These are phyloP conservation scores for Aspergillus sp. DNA, from an alignment of 2,329 filamentous ascomycete species.

Conservation along the genomic window DNA sequence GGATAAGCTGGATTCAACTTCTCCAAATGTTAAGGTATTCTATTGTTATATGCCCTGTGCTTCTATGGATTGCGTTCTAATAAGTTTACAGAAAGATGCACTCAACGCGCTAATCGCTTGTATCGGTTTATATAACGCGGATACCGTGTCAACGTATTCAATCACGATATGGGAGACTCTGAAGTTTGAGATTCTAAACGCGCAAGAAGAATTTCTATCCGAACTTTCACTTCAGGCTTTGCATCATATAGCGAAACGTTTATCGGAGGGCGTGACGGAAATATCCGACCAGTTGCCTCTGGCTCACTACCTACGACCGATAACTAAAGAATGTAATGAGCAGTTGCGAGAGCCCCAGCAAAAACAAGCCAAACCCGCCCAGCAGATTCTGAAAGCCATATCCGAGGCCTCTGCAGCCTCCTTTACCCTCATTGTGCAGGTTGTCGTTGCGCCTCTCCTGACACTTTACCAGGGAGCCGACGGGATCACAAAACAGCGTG, in stretches of 20 bases:
- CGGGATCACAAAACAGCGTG: conserved; percentile 62
- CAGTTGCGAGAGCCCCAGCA: conserved; percentile 68
- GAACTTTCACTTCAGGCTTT: conserved; percentile 58
- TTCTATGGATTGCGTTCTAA: conserved; percentile 16
- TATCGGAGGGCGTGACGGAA: conserved; percentile 48
- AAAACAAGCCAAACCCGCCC: conserved; percentile 65
- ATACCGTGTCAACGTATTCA: conserved; percentile 61
- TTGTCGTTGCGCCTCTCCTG: conserved; percentile 58
- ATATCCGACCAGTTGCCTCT: conserved; percentile 44
- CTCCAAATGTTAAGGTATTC: conserved; percentile 63
- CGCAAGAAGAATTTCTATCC: conserved; percentile 65
- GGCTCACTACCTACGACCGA: conserved; percentile 58
- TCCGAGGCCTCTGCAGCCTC: conserved; percentile 56
- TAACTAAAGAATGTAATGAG: conserved; percentile 67
- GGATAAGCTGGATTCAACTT: conserved; percentile 69
- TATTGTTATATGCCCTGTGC: neutral
- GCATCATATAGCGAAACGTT: conserved; percentile 54
- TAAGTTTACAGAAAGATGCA: conserved; percentile 55
- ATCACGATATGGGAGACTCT: conserved; percentile 67
- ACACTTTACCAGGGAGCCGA: conserved; percentile 61
- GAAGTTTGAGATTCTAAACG: conserved; percentile 68
- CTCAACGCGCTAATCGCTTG: conserved; percentile 63
- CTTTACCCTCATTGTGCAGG: conserved; percentile 56
- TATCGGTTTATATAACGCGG: conserved; percentile 58
- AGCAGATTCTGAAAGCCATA: conserved; percentile 59